These are phyloP conservation scores for Citrus unshiu DNA, from an alignment of 345 rosid genomes.

Conservation along the genomic window DNA sequence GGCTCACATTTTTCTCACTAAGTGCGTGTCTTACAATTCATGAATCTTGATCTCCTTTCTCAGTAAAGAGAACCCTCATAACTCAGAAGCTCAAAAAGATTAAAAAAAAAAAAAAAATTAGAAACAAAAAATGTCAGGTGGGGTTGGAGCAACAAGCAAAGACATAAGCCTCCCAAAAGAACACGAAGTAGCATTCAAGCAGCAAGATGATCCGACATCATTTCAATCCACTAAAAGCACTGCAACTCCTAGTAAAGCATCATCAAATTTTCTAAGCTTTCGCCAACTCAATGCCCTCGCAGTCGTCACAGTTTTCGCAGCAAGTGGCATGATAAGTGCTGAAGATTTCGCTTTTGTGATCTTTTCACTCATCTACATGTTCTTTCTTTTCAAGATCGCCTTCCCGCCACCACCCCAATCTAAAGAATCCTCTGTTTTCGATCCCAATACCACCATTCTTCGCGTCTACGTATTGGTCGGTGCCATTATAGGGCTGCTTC, in stretches of 20 bases:
- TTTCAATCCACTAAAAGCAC: conserved; percentile 11
- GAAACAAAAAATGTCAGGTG: conserved; percentile 61
- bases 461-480: conserved; percentile 42
- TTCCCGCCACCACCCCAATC: conserved; percentile 43
- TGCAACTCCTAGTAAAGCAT: conserved; percentile 1
- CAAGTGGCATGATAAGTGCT: conserved; percentile 61
- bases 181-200: conserved; percentile 20
- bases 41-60: background rate
- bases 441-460: conserved; percentile 39
- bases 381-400: conserved; percentile 50
- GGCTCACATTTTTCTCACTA: background rate
- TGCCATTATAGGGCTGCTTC: conserved; percentile 55
- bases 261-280: conserved; percentile 38
- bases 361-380: conserved; percentile 57
- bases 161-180: conserved; percentile 61
- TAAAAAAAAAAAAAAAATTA: background rate
- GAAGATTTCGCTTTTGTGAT: conserved; percentile 54
- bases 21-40: too few relatives aligned
- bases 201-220: conserved; percentile 8
- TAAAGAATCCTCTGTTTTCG: conserved; percentile 35
- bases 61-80: background rate
- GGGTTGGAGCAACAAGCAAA: conserved; percentile 54
- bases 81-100: too few relatives aligned
- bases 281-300: conserved; percentile 69
- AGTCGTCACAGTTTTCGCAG: conserved; percentile 47